These are phyloP conservation scores for Paxillus ammoniavirescens DNA, from an alignment of 768 basidiomycete genomes.

Conservation along the genomic window DNA sequence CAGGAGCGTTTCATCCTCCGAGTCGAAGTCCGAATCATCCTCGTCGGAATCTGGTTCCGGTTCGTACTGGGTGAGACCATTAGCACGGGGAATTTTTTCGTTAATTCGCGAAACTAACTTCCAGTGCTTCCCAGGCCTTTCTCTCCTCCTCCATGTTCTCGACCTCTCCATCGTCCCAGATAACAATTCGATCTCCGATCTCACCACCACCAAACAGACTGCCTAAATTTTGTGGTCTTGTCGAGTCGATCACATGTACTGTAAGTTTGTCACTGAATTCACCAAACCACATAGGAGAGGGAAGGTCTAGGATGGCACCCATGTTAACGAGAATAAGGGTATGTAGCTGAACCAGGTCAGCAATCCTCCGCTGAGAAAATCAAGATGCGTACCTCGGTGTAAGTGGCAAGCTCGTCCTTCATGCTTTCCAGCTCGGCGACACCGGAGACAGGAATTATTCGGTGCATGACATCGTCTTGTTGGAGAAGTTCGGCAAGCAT, in stretches of 20 bases:
- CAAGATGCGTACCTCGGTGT: slow-evolving; percentile 56
- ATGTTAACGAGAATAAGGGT: slow-evolving; percentile 92
- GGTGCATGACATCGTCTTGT: slow-evolving; percentile 91
- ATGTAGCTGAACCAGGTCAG: slow-evolving; percentile 55
- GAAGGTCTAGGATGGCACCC: slow-evolving; percentile 84
- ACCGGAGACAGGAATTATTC: slow-evolving; percentile 86
- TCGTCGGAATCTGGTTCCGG: slow-evolving; percentile 73
- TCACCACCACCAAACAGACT: slow-evolving; percentile 78
- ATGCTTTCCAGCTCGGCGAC: slow-evolving; percentile 70
- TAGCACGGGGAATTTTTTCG: not conserved
- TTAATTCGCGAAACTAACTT: slow-evolving; percentile 47
- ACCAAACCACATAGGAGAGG: slow-evolving; percentile 74
- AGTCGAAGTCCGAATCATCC: slow-evolving; percentile 42
- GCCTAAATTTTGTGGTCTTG: slow-evolving; percentile 83
- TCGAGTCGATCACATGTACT: slow-evolving; percentile 94
- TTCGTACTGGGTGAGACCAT: slow-evolving; percentile 56
- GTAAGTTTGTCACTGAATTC: slow-evolving; percentile 59
- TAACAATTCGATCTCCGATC: slow-evolving; percentile 68
- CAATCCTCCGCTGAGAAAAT: not conserved
- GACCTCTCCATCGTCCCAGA: slow-evolving; percentile 92
- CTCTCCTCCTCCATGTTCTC: slow-evolving; percentile 67
- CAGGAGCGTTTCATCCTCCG: slow-evolving; percentile 46
- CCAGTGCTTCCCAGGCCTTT: slow-evolving; percentile 81
- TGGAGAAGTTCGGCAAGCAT: slow-evolving; percentile 89
- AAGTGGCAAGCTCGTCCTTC: slow-evolving; percentile 61